Base-by-base conservation (phyloP, 176 grass and related monocot species). In the Carex kokanica region DNA sequence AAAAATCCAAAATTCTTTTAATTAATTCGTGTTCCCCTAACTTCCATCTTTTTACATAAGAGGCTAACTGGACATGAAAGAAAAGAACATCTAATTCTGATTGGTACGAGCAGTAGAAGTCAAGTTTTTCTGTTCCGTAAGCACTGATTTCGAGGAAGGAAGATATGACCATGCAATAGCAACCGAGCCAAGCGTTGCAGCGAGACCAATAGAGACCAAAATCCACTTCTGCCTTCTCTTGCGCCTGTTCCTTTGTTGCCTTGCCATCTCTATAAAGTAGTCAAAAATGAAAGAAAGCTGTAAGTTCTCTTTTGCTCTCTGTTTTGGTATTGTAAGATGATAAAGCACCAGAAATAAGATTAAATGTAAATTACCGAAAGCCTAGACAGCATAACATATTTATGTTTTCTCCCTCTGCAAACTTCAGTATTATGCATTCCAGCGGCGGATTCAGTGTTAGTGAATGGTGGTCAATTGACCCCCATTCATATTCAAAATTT, bases 181-280 rank as follows among this genome's bases (percentile, higher is more conserved):
- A 15, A 88, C 85, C 60, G 83, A 57, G 59, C 93, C 89, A 3
- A 99, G 32, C 7, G 91, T 92, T 34, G 88, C 90, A 16, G 89
- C 97, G 69, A 99, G 90, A 7, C 97, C 91, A 60, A 96, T 78
- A 59, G 97, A 96, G 70, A 88, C 85, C 97, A 93, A 99, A 91
- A 99, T 83, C 97, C 97, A 99, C 83, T 92, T 99, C 81, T 99
- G 91, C 82, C 83, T 81, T 36, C 83, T 90, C 91, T 94, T 99
- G 21, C 85, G 93, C 24, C 73, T 90, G 52, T 90, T 85, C 11
- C 89, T 68, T 57, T 90, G 86, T 85, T 95, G 89, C 67, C 96
- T 86, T 65, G 93, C 90, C 93, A 94, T 85, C 89, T 96, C 97
- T 99, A 81, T 67, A 81, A 79, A 59, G 29, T 8, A 53, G 23